Evolutionary conservation across 2,329 filamentous ascomycete species (phyloP).

Genomic region (Penicillium fuscoglaucum): DNA sequence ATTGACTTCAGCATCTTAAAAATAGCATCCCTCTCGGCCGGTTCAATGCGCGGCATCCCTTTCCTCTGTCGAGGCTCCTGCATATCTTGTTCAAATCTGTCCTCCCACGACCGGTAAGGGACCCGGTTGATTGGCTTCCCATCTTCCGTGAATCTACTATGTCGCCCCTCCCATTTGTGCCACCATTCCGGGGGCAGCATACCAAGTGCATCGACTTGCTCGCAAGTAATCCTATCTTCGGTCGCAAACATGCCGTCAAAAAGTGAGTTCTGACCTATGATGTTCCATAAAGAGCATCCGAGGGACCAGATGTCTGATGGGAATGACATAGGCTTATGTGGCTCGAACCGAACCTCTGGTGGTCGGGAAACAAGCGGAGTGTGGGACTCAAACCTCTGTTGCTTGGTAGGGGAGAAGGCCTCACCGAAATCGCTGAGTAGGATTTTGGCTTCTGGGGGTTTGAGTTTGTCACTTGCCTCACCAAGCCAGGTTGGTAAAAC

Average conservation of each 20-base stretch:
- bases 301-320: conserved; percentile 46
- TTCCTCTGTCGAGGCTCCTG: conserved; percentile 29
- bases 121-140: conserved; percentile 23
- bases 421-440: conserved; percentile 41
- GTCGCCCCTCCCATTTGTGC: conserved; percentile 28
- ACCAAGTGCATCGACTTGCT: conserved; percentile 37
- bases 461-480: conserved; percentile 32
- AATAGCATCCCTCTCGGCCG: conserved; percentile 27
- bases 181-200: conserved; percentile 32
- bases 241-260: conserved; percentile 32
- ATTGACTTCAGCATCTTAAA: conserved; percentile 30
- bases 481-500: conserved; percentile 40
- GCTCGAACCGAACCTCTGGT: conserved; percentile 42
- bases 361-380: conserved; percentile 34
- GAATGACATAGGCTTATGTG: conserved; percentile 35
- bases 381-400: conserved; percentile 28
- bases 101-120: conserved; percentile 23
- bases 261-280: conserved; percentile 22
- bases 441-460: conserved; percentile 29
- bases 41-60: conserved; percentile 24
- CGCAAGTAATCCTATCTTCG: conserved; percentile 31
- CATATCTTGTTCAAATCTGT: conserved; percentile 31
- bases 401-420: conserved; percentile 33
- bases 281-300: conserved; percentile 4
- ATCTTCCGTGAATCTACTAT: conserved; percentile 28